Conservation (phyloP, 768 basidiomycete genomes). For the Suillus fuscotomentosus region DNA sequence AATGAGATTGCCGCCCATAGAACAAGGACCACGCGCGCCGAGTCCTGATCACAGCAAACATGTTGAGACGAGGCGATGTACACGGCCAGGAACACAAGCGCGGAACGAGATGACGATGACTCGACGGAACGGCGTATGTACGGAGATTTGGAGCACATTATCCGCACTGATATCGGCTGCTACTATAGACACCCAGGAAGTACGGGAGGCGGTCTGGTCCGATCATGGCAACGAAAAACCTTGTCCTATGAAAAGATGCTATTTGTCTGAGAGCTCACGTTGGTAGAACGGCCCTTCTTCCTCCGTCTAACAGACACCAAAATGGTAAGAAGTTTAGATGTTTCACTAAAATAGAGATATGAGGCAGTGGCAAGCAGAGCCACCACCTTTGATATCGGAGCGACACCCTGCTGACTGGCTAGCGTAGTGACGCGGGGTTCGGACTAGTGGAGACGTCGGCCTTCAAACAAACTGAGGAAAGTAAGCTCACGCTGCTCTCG, state of each 20-base stretch:
- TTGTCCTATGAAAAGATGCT: neutral
- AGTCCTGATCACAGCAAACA: neutral
- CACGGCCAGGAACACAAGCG: neutral
- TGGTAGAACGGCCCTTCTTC: too few species aligned
- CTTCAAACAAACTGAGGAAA: neutral
- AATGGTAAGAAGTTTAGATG: neutral
- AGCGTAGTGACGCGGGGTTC: neutral
- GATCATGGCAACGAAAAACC: too few species aligned
- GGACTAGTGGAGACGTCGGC: neutral
- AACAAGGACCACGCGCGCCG: too few species aligned
- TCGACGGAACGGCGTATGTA: neutral
- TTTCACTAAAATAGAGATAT: neutral
- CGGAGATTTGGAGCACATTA: neutral
- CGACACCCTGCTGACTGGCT: neutral
- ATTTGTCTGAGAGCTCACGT: neutral
- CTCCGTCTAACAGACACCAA: too few species aligned
- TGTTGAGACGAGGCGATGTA: neutral
- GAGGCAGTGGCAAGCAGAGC: neutral
- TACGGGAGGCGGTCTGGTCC: neutral
- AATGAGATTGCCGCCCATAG: slow-evolving; percentile 1
- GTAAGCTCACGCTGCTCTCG: neutral
- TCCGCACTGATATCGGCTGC: neutral
- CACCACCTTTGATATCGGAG: neutral
- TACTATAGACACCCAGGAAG: neutral
- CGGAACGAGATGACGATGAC: slow-evolving; percentile 1